Base-by-base conservation (phyloP, 2,329 filamentous ascomycete genomes). In the Trichoderma semiorbis region DNA sequence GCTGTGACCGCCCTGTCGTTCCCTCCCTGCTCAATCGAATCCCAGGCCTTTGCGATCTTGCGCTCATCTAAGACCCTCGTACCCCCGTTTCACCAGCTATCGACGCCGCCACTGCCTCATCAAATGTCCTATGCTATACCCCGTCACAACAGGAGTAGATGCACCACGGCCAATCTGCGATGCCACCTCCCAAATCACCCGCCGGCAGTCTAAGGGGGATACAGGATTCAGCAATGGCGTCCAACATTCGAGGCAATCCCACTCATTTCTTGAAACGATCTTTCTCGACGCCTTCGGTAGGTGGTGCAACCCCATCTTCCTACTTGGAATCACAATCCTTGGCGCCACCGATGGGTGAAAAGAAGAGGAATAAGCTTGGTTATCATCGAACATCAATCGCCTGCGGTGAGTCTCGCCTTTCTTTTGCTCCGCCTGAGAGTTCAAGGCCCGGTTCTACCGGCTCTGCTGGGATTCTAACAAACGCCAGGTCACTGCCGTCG, bases 321-420 rank as follows among this genome's bases (percentile, higher is more conserved):
- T 70, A 47, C 39, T 30, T 70, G 24, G 72, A 73, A 28, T 65
- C 64, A 12, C 72, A 78, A 28, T 60, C 73, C 7, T 72, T 74
- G 47, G 72, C 81, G 69, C 79, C 79, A 28, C 76, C 81, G 34
- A 75, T 82, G n/a, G 82, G 80, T 43, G 87, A 89, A 72, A 89
- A 87, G 81, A 86, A 84, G 73, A 90, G 95, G 79, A 98, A 97
- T 81, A 98, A 97, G 83, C 87, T 98, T 73, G 95, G 95, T 50
- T 98, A 98, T 80, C 95, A 98, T 84, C 90, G 95, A 78, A 97
- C 94, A 43, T 97, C 95, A 58, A 93, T 98, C 77, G 96, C 95
- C 76, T 98, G 95, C 85, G 92, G 95, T 98, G 88, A 89, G 95
- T 90, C 16, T 32, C 39, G 60, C 21, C 30, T 12, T n/a, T 43